Evolutionary conservation across 495 filamentous ascomycete species (phyloP).

Genomic region (Alectoria sarmentosa): DNA sequence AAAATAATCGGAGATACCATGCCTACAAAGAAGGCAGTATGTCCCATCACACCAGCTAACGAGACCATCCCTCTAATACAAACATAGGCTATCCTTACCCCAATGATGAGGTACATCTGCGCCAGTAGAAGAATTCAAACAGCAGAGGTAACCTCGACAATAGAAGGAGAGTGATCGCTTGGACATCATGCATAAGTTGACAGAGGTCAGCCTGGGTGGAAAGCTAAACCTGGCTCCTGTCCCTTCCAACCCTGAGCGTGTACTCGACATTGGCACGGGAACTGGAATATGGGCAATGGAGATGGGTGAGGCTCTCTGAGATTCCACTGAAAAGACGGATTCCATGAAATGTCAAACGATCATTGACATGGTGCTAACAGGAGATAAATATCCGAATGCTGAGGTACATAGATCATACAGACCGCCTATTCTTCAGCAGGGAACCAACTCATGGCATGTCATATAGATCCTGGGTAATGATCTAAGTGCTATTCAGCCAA

Average conservation of each 20-base stretch:
- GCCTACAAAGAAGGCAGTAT: constrained; percentile 38
- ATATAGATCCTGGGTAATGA: constrained; percentile 42
- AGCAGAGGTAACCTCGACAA: constrained; percentile 6
- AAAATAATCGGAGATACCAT: constrained; percentile 40
- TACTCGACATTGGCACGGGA: constrained; percentile 43
- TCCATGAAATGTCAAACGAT: background rate
- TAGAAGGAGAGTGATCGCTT: constrained; percentile 35
- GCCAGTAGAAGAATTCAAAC: background rate
- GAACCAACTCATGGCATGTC: background rate
- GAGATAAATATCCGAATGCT: constrained; percentile 27
- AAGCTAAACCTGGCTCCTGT: constrained; percentile 47
- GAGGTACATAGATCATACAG: constrained; percentile 17
- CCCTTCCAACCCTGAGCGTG: constrained; percentile 30
- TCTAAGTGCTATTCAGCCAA: constrained; percentile 53
- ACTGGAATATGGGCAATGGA: constrained; percentile 49
- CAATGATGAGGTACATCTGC: constrained; percentile 40
- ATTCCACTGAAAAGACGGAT: background rate
- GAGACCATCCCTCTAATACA: background rate
- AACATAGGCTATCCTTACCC: constrained; percentile 36
- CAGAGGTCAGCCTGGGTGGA: constrained; percentile 44
- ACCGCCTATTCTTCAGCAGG: too few relatives aligned
- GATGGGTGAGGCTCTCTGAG: constrained; percentile 33
- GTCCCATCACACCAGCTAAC: constrained; percentile 1
- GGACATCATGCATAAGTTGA: constrained; percentile 60
- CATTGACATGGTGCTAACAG: constrained; percentile 9